Conservation (phyloP, 2,329 filamentous ascomycete genomes). For the Pyrenophora tritici-repentis region DNA sequence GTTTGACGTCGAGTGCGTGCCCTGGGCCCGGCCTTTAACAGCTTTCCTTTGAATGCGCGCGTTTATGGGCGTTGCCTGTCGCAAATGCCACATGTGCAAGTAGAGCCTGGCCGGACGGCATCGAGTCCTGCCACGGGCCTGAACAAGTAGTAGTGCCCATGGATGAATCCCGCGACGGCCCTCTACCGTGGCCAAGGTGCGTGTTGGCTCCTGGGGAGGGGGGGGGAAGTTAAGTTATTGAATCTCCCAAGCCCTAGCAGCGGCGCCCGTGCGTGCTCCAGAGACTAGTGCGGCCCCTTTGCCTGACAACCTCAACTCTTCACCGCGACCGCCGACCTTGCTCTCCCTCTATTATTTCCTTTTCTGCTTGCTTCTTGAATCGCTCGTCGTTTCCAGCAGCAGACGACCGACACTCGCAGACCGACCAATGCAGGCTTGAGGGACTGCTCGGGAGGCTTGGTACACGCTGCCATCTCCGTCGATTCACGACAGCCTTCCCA, state of each 20-base stretch:
- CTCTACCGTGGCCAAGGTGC: constrained; percentile 9
- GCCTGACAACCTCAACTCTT: constrained; percentile 27
- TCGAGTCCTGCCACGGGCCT: too few relatives aligned
- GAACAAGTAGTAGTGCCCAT: too few relatives aligned
- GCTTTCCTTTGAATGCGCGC: too few relatives aligned
- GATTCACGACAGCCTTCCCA: constrained; percentile 46
- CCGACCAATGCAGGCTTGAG: constrained; percentile 48
- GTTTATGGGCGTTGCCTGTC: too few relatives aligned
- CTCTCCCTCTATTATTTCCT: constrained; percentile 44
- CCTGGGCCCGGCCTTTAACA: too few relatives aligned
- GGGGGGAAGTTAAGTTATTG: constrained; percentile 8
- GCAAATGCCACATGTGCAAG: too few relatives aligned
- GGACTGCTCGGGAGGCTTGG: constrained; percentile 47
- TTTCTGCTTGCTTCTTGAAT: constrained; percentile 37
- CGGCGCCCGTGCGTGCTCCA: constrained; percentile 18
- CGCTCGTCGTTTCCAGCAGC: constrained; percentile 30
- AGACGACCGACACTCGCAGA: constrained; percentile 27
- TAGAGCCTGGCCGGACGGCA: too few relatives aligned
- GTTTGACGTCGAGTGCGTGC: too few relatives aligned
- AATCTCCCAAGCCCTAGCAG: constrained; percentile 13
- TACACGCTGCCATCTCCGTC: constrained; percentile 49
- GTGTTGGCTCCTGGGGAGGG: constrained; percentile 3
- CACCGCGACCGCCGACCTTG: constrained; percentile 32
- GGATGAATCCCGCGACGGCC: too few relatives aligned
- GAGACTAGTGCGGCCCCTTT: constrained; percentile 26